phyloP scores from a whole-genome alignment of 805 yeast genomes.

The Monosporozyma yasuniensis region DNA sequence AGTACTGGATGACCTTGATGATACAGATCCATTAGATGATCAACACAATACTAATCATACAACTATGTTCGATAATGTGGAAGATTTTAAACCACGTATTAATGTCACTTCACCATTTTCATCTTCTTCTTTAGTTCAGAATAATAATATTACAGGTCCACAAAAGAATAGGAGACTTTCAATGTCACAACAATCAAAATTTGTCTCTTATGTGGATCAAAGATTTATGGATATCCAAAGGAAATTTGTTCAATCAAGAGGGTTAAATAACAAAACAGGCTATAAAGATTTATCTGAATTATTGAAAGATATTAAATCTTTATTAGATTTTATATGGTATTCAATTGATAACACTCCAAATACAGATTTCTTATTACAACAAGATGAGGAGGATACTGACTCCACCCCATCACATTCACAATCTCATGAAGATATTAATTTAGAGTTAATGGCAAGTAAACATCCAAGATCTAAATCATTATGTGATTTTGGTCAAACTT shows the following conservation, averaged over 20 bases:
- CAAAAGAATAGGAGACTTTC: slow-evolving; percentile 29
- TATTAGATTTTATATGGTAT: slow-evolving; percentile 54
- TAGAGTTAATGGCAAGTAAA: background rate
- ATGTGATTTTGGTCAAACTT: slow-evolving; percentile 48
- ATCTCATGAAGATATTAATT: background rate
- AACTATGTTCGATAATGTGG: slow-evolving; percentile 19
- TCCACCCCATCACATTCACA: background rate
- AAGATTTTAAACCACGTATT: slow-evolving; percentile 26
- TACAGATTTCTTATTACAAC: slow-evolving; percentile 17
- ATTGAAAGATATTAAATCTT: slow-evolving; percentile 36
- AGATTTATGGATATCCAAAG: slow-evolving; percentile 46
- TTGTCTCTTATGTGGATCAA: slow-evolving; percentile 47
- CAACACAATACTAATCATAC: background rate
- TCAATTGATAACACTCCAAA: slow-evolving; percentile 38
- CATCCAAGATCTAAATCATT: background rate
- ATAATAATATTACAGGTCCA: background rate
- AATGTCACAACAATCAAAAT: slow-evolving; percentile 45
- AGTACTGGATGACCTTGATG: background rate
- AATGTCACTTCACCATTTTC: slow-evolving; percentile 27
- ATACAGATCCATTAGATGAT: background rate
- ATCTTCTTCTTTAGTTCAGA: slow-evolving; percentile 6
- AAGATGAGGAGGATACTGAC: background rate
- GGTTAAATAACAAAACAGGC: slow-evolving; percentile 26
- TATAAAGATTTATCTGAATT: slow-evolving; percentile 30
- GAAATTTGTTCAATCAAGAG: slow-evolving; percentile 39